Conservation (phyloP, 768 basidiomycete genomes). For the Hirschioporus abietinus region DNA sequence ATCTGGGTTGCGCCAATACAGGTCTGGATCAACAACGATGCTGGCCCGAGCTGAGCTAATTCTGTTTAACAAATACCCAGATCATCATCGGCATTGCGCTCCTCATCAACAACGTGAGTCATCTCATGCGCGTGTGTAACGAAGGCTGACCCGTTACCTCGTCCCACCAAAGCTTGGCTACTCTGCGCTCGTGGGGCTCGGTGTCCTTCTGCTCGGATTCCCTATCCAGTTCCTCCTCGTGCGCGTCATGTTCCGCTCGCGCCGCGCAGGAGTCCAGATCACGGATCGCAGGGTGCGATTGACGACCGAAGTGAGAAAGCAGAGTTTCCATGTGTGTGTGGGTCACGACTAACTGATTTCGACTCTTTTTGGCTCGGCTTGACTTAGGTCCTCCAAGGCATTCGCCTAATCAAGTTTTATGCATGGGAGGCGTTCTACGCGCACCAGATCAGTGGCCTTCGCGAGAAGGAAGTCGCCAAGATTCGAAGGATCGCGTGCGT, state of each 20-base stretch:
- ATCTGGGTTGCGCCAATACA: conserved; percentile 60
- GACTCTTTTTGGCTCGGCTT: too few species aligned
- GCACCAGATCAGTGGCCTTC: conserved; percentile 33
- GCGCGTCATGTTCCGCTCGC: conserved; percentile 45
- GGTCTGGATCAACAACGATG: conserved; percentile 20
- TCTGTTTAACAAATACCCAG: conserved; percentile 19
- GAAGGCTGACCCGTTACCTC: conserved; percentile 17
- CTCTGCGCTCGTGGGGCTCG: conserved; percentile 63
- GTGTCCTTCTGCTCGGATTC: conserved; percentile 48
- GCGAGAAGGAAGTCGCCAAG: conserved; percentile 19
- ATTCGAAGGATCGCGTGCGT: conserved; percentile 25
- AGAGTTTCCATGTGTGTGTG: too few species aligned
- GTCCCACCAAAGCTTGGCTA: conserved; percentile 40
- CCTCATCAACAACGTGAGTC: conserved; percentile 44
- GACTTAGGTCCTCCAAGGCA: conserved; percentile 60
- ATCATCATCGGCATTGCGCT: conserved; percentile 56
- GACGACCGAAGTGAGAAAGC: conserved; percentile 44
- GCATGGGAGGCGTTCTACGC: conserved; percentile 53
- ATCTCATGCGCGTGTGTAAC: background rate
- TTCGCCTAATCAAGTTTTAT: conserved; percentile 60
- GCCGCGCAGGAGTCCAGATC: conserved; percentile 52
- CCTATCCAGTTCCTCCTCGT: conserved; percentile 54
- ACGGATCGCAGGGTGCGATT: conserved; percentile 65
- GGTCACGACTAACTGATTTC: background rate
- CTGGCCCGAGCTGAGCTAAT: background rate